Percentiles rank a stretch among this genome's conserved stretches.
Evolutionary conservation across 345 rosid genomes (phyloP).

Genomic region (Ceriops zippeliana): DNA sequence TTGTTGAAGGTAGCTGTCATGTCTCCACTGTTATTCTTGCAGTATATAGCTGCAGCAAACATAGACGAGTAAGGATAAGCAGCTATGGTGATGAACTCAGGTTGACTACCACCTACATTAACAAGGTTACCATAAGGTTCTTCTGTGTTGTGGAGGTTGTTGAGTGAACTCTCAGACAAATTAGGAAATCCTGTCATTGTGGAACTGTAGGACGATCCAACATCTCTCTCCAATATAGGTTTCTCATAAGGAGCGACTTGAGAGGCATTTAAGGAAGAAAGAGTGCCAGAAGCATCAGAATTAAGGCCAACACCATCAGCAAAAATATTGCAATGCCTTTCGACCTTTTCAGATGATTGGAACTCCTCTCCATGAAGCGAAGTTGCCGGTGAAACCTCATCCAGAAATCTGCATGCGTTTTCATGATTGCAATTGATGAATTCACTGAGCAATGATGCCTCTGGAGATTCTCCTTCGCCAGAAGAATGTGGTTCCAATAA

Average conservation of each 20-base stretch:
- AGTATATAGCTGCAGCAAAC: conserved; percentile 6
- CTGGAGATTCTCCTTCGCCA: conserved; percentile 17
- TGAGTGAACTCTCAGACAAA: conserved; percentile 17
- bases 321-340: neutral
- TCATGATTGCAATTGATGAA: conserved; percentile 16
- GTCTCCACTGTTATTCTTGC: conserved; percentile 19
- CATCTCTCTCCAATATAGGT: conserved; percentile 16
- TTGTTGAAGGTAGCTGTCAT: conserved; percentile 14
- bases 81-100: conserved; percentile 11
- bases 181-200: conserved; percentile 7
- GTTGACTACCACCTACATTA: conserved; percentile 15
- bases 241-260: conserved; percentile 14
- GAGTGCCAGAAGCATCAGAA: conserved; percentile 18
- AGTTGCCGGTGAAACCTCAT: conserved; percentile 22
- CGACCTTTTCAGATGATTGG: conserved; percentile 10
- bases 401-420: conserved; percentile 6
- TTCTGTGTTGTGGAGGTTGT: conserved; percentile 14
- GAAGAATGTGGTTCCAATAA: conserved; percentile 16
- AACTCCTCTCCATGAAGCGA: conserved; percentile 14
- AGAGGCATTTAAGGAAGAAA: conserved; percentile 14
- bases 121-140: conserved; percentile 5
- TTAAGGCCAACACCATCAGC: conserved; percentile 6
- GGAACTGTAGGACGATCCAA: conserved; percentile 17
- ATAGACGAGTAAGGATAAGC: neutral
- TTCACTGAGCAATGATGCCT: conserved; percentile 15